A percentile compares a stretch with the other conserved stretches of the same genome.
Conservation (phyloP, 495 filamentous ascomycete genomes). For the Tuber melanosporum region DNA sequence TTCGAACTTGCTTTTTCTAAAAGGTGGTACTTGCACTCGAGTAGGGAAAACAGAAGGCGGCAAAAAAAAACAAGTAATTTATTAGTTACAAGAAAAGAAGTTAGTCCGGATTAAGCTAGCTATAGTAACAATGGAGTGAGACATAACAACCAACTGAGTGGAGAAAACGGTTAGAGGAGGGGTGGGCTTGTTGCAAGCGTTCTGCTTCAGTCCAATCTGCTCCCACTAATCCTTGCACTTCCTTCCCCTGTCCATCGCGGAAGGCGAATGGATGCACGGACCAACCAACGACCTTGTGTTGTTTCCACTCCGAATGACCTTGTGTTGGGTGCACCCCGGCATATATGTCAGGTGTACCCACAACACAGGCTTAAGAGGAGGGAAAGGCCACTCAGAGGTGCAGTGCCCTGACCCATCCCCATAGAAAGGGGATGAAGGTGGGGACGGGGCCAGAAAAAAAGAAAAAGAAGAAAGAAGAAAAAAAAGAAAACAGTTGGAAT, state of each 20-base stretch:
- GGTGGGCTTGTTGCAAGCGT: background rate
- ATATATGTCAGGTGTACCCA: conserved; percentile 3
- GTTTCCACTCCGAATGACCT: background rate
- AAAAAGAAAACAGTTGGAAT: background rate
- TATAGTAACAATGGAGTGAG: background rate
- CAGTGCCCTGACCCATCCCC: background rate
- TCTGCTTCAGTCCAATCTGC: background rate
- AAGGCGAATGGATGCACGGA: background rate
- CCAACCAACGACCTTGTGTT: conserved; percentile 1
- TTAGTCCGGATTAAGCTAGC: background rate
- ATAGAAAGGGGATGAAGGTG: background rate
- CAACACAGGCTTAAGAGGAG: background rate
- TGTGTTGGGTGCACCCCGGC: background rate
- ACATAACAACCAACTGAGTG: background rate
- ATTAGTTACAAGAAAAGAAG: background rate
- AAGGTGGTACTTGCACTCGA: background rate
- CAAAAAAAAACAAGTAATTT: background rate
- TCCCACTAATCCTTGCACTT: background rate
- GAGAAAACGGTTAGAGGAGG: background rate
- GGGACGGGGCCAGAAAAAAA: background rate
- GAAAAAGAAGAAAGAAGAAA: background rate
- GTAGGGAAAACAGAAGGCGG: background rate
- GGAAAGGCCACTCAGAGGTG: background rate
- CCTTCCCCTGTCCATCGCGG: background rate
- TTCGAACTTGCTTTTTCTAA: background rate